Conservation (phyloP, 306 rosid genomes). For the Citrullus colocynthis region DNA sequence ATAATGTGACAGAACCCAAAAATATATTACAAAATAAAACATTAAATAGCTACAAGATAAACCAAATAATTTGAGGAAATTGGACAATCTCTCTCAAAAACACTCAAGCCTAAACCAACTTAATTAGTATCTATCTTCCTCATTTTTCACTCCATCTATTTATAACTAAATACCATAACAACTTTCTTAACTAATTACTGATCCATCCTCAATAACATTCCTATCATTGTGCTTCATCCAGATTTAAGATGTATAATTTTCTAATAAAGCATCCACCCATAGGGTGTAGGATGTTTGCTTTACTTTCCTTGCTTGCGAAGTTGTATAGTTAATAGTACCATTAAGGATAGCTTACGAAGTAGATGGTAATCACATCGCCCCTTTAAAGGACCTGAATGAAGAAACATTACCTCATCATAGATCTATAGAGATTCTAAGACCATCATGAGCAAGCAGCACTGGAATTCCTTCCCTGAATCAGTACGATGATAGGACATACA, state of each 20-base stretch:
- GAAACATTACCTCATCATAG: slow-evolving; percentile 37
- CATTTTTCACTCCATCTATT: neutral
- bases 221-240: neutral
- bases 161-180: neutral
- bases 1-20: neutral
- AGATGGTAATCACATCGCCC: neutral
- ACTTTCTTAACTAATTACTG: neutral
- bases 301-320: neutral
- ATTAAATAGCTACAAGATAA: neutral
- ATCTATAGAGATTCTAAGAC: slow-evolving; percentile 63
- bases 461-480: slow-evolving; percentile 72
- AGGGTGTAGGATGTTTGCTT: neutral
- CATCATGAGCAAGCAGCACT: slow-evolving; percentile 92
- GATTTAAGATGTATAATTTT: neutral
- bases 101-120: neutral
- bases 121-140: neutral
- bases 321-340: neutral
- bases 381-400: neutral
- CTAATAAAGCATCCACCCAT: neutral
- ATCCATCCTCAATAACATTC: neutral
- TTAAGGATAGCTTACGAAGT: neutral
- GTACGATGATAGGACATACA: neutral
- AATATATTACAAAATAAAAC: too few relatives aligned
- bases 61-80: neutral
- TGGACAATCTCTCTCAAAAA: neutral